Percentiles rank a stretch among this genome's conserved stretches.
These are phyloP conservation scores for Colletotrichum sp. DNA, from an alignment of 2,329 filamentous ascomycete species.

Conservation along the genomic window DNA sequence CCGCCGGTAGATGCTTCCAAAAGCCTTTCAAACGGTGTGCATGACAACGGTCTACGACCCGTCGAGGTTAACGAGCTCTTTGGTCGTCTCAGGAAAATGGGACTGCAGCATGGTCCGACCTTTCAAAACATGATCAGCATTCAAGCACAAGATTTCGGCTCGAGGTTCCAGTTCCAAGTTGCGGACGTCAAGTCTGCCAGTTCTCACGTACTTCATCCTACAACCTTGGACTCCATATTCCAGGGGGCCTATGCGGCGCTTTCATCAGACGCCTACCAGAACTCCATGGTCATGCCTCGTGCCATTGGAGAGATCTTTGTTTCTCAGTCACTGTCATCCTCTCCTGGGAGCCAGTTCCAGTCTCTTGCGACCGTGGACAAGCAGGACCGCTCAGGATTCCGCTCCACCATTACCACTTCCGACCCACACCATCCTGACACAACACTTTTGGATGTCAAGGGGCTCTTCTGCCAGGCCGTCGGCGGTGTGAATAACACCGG, in stretches of 20 bases:
- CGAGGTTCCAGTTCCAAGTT: conserved; percentile 55
- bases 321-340: background rate
- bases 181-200: conserved; percentile 48
- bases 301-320: conserved; percentile 40
- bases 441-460: background rate
- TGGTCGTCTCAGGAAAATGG: conserved; percentile 32
- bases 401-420: background rate
- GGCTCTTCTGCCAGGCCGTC: background rate
- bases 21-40: conserved; percentile 30
- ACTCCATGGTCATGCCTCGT: conserved; percentile 1
- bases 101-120: background rate
- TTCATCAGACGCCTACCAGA: background rate
- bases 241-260: conserved; percentile 1
- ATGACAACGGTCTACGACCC: background rate
- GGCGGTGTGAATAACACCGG: background rate
- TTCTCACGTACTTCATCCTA: conserved; percentile 35
- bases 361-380: background rate
- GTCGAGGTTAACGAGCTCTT: conserved; percentile 51
- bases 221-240: conserved; percentile 6
- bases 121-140: conserved; percentile 2
- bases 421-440: background rate
- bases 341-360: background rate
- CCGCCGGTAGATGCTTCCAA: background rate
- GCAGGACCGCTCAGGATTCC: background rate
- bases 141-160: conserved; percentile 35